phyloP scores from a whole-genome alignment of 805 yeast species.

The Jamesozyma hellenica region DNA sequence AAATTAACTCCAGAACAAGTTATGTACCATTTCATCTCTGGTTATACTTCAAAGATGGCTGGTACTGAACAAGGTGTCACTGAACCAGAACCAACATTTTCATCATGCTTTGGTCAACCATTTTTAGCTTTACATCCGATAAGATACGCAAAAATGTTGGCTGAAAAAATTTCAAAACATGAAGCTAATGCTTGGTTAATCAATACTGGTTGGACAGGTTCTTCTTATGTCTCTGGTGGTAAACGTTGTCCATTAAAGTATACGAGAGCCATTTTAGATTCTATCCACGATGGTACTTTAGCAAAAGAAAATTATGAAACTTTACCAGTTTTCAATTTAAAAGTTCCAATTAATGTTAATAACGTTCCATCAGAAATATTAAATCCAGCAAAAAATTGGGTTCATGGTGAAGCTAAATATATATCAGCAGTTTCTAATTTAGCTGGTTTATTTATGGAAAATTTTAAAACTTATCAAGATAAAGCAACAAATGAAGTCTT shows the following conservation, averaged over 20 bases:
- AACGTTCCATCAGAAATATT: slow-evolving; percentile 72
- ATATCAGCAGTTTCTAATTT: slow-evolving; percentile 48
- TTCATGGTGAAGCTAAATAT: slow-evolving; percentile 46
- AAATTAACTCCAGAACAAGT: slow-evolving; percentile 90
- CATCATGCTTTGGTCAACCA: slow-evolving; percentile 98
- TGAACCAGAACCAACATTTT: slow-evolving; percentile 95
- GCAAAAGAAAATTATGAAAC: slow-evolving; percentile 71
- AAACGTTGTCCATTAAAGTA: slow-evolving; percentile 95
- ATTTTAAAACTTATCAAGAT: slow-evolving; percentile 74
- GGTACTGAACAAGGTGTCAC: slow-evolving; percentile 98
- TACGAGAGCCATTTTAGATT: slow-evolving; percentile 92
- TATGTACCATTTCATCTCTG: slow-evolving; percentile 97
- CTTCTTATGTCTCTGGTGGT: slow-evolving; percentile 86
- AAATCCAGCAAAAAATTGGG: slow-evolving; percentile 82
- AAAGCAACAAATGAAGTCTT: slow-evolving; percentile 78
- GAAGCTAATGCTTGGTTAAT: slow-evolving; percentile 91
- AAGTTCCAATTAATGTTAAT: slow-evolving; percentile 71
- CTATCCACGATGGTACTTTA: slow-evolving; percentile 86
- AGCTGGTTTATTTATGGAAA: slow-evolving; percentile 71
- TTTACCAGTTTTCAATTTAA: slow-evolving; percentile 78
- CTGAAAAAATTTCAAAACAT: slow-evolving; percentile 83
- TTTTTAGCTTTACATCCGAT: slow-evolving; percentile 96
- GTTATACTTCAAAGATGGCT: slow-evolving; percentile 98
- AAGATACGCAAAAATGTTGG: slow-evolving; percentile 92
- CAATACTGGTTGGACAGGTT: slow-evolving; percentile 98